Evolutionary conservation across 208 protist species (phyloP), one percentile per base, ranked within the genome.

Genomic region (Leishmania tarentolae): DNA sequence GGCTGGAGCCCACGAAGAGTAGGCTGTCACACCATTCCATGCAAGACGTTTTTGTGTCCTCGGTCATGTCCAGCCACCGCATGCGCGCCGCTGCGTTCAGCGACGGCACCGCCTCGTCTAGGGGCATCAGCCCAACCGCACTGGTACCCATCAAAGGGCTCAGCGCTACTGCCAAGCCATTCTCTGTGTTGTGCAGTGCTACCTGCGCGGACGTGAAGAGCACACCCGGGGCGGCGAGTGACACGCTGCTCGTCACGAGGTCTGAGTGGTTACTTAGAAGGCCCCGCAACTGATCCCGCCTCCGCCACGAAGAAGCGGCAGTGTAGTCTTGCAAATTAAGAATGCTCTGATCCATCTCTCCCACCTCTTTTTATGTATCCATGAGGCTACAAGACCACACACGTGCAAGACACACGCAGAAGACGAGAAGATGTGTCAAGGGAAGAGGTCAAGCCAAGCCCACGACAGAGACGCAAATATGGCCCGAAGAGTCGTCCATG

Each of bases 241-340:
- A 75, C 21, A 65, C 63, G 77, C 87, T 90, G 71, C 76, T 75
- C 17, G 87, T 86, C 52, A 92, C 83, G 11, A 97, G 70, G 70
- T 94, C 91, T 24, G 87, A 46, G 86, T 96, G 91, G 75, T 97
- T 97, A 56, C 89, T 87, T 44, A 96, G 66, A 17, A 96, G 87
- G 19, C 92, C 94, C 52, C 93, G 89, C 57, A 97, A 81, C 86
- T 97, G 94, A 40, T 92, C 91, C 17, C 91, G 87, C 69, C 83
- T 86, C 28, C 94, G 84, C 93, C 94, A 97, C 42, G 83, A 87
- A 1, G 92, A 82, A 1, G 91, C 84, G 6, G 94, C 87, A 37
- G 89, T 88, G 85, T 92, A 96, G 46, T 91, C 84, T 28, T 90
- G 87, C 52, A 93, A 71, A 78, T 88, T 83, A 63, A 97, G 66